Evolutionary conservation across 1,284 basidiomycete species (phyloP).

Genomic region (Ganoderma lingzhi): DNA sequence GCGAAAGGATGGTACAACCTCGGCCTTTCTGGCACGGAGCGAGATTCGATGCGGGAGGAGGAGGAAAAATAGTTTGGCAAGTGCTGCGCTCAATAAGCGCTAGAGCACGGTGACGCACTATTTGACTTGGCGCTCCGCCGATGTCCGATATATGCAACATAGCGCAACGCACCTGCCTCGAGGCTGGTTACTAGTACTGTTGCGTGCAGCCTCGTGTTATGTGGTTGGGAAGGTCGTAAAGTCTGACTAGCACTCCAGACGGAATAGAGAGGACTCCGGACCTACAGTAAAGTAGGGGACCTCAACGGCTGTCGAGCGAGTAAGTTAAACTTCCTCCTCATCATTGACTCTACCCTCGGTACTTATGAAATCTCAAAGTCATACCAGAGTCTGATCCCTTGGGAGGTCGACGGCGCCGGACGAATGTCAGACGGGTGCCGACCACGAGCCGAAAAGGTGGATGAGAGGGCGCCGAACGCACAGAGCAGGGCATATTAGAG

Average conservation of each 20-base stretch:
- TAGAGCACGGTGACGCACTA: no score
- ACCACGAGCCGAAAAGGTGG: not conserved
- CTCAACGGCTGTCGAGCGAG: no score
- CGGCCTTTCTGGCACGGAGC: not conserved
- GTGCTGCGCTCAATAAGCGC: no score
- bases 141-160: not conserved
- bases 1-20: no score
- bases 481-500: not conserved
- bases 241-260: not conserved
- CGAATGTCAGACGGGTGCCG: no score
- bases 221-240: not conserved
- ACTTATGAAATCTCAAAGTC: no score
- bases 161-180: not conserved
- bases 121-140: not conserved
- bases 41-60: no score
- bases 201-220: not conserved
- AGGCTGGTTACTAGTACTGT: not conserved
- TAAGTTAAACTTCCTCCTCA: no score
- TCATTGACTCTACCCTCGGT: no score
- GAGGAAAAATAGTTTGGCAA: no score
- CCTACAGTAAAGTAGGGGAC: not conserved
- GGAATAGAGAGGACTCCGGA: not conserved
- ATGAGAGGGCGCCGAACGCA: not conserved
- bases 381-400: no score
- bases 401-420: no score